phyloP scores from a whole-genome alignment of 352 stramenopile species.

The Globisporangium spiculum region DNA sequence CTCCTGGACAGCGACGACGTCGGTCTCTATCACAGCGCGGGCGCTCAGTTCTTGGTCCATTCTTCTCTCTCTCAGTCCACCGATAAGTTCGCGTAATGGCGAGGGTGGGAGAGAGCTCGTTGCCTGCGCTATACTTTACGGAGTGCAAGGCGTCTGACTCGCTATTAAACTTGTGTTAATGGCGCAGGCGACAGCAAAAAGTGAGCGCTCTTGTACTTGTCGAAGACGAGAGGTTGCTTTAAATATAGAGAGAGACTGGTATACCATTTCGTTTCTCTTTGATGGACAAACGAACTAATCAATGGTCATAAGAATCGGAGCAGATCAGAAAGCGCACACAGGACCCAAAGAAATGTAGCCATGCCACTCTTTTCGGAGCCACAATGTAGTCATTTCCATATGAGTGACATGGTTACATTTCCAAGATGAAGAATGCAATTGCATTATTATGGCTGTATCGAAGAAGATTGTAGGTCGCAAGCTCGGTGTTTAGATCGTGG shows the following conservation, averaged over 20 bases:
- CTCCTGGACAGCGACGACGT: slow-evolving; percentile 53
- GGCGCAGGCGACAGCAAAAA: not conserved
- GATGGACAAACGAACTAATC: too few relatives aligned
- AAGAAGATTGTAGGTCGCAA: not conserved
- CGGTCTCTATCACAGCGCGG: slow-evolving; percentile 64
- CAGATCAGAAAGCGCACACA: not conserved
- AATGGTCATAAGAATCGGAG: not conserved
- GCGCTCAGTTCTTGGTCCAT: not conserved
- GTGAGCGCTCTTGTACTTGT: too few relatives aligned
- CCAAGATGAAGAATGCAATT: not conserved
- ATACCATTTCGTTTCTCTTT: too few relatives aligned
- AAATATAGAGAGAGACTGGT: too few relatives aligned
- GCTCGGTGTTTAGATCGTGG: too few relatives aligned
- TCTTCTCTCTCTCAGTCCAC: not conserved
- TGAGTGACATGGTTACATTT: not conserved
- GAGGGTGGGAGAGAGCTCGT: not conserved
- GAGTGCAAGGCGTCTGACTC: too few relatives aligned
- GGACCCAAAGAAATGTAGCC: not conserved
- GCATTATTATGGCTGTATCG: not conserved
- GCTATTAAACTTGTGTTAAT: not conserved
- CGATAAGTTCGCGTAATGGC: not conserved
- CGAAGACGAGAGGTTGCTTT: too few relatives aligned
- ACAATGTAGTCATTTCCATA: not conserved
- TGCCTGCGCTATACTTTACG: not conserved
- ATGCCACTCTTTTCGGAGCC: not conserved